Evolutionary conservation across 805 yeast genomes (phyloP).

Genomic region (Nakazawaea ishiwadae): DNA sequence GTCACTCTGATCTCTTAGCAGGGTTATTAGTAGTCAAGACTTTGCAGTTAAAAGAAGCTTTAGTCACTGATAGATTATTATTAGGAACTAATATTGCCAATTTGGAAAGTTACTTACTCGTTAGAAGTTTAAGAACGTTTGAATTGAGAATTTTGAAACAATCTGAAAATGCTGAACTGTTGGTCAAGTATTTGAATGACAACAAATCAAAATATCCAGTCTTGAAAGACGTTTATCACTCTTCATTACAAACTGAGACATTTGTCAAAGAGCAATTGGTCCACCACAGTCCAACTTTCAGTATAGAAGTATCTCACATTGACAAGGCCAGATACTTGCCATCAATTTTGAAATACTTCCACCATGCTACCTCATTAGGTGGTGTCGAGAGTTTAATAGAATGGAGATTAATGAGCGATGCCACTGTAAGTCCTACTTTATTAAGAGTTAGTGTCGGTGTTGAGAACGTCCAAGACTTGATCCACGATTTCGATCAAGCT

Average conservation of each 20-base stretch:
- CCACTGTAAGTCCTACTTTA: conserved; percentile 47
- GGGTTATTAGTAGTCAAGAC: conserved; percentile 74
- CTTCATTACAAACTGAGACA: conserved; percentile 70
- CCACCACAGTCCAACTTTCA: conserved; percentile 68
- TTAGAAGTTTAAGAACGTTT: conserved; percentile 78
- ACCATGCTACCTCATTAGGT: conserved; percentile 91
- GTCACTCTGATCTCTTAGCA: conserved; percentile 89
- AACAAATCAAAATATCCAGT: conserved; percentile 44
- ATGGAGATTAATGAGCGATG: conserved; percentile 80
- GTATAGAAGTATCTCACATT: conserved; percentile 47
- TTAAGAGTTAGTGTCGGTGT: conserved; percentile 78
- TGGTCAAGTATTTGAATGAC: conserved; percentile 56
- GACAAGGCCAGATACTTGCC: conserved; percentile 64
- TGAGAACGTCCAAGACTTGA: conserved; percentile 73
- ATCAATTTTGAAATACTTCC: conserved; percentile 59
- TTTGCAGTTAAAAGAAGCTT: conserved; percentile 33
- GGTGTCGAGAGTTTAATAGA: conserved; percentile 89
- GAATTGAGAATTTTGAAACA: conserved; percentile 70
- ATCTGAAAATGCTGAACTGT: conserved; percentile 50
- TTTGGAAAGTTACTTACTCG: conserved; percentile 66
- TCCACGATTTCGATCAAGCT: conserved; percentile 52
- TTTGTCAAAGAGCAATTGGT: conserved; percentile 64
- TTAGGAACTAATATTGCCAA: conserved; percentile 80
- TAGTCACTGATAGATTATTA: conserved; percentile 59
- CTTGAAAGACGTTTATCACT: conserved; percentile 55